Evolutionary conservation across 768 basidiomycete genomes (phyloP), one percentile per base, ranked within the genome.

Genomic region (Daedaleopsis sinensis): DNA sequence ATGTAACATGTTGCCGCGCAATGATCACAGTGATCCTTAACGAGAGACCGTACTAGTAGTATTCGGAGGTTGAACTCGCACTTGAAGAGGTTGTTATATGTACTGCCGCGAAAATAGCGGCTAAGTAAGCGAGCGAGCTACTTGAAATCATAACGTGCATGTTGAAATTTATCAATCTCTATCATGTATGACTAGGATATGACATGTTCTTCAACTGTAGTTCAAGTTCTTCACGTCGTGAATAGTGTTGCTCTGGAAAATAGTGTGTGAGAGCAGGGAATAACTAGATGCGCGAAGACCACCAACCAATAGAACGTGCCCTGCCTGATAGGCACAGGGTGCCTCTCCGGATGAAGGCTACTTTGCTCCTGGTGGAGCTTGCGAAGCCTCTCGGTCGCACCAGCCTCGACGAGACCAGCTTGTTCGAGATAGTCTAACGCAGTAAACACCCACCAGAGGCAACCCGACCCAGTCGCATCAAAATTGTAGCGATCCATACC

Each of bases 401-500:
- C 55, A 9, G 11, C 19, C 10, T 56, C 55, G 18, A 56, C 35
- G 18, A 56, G 35, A 10, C 55, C 55, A 19, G 55, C 46, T 11
- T 48, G 32, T 36, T 56, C 55, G 27, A 56, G 32, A 18, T 47
- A 27, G 18, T 23, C 19, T 16, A 56, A 16, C 35, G 27, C 55
- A 1, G 55, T 56, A 16, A 35, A 35, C 8, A 56, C 27, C 55
- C 55, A 56, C 32, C 36, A 36, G 15, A 56, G 44, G 19, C 55
- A 56, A 12, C 55, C 55, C 9, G 55, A 56, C 1, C 55, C 55
- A 12, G 32, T 56, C 44, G 46, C 55, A 44, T 56, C 55, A 36
- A 56, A 56, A n/a, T 37, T 47, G 55, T 46, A 56, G 44, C 55
- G 55, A n/a, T 48, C 35, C 55, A 56, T 48, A 24, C 55, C 55